These are phyloP conservation scores for Solanum dulcamara DNA, from an alignment of 257 asterid genomes.

Conservation along the genomic window DNA sequence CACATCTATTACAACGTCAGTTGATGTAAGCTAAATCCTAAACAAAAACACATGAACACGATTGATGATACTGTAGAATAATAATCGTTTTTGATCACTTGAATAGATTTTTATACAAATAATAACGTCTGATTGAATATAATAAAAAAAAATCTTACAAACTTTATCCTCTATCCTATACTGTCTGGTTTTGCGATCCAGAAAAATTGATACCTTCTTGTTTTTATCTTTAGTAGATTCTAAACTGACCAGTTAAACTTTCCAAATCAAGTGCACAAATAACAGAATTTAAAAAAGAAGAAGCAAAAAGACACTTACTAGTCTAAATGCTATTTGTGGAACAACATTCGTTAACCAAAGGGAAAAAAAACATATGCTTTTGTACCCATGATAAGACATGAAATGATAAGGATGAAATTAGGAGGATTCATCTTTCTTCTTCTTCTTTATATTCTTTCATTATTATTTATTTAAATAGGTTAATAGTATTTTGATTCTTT, in stretches of 20 bases:
- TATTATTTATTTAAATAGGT: not conserved
- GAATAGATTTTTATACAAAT: not conserved
- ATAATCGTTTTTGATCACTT: not conserved
- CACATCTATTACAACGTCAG: not conserved
- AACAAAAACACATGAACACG: not conserved
- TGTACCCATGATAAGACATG: not conserved
- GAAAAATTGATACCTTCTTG: not conserved
- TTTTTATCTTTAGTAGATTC: not conserved
- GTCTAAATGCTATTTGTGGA: not conserved
- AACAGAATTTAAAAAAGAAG: not conserved
- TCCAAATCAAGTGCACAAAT: not conserved
- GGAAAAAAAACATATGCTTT: not conserved
- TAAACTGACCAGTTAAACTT: not conserved
- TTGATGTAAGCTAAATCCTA: not conserved
- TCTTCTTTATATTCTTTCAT: not conserved
- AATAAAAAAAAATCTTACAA: not conserved
- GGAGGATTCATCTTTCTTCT: not conserved
- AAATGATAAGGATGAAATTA: not conserved
- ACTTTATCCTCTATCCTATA: not conserved
- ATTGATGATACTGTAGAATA: not conserved
- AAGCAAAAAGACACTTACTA: not conserved
- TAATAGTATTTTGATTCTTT: not conserved
- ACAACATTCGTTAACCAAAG: not conserved
- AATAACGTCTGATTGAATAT: not conserved
- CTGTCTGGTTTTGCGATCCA: not conserved